Base-by-base conservation (phyloP, 306 rosid species). In the Rubus idaeus region DNA sequence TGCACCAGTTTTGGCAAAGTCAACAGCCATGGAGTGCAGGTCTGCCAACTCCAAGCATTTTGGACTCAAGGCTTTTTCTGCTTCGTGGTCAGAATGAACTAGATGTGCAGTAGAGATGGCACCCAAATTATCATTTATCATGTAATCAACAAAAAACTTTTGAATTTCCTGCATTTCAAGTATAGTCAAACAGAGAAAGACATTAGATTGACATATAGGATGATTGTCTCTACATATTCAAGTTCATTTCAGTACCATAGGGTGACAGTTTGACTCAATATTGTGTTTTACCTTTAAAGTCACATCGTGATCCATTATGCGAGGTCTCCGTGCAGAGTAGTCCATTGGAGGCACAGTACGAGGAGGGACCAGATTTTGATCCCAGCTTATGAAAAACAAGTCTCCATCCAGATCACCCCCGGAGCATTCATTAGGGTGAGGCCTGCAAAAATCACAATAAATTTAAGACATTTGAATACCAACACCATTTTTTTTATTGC, bases 361-460 rank as follows among this genome's bases (percentile, higher is more conserved):
- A 78, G 81, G 37, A 41, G 98, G 98, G 71, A 90, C 85, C 40
- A 94, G 84, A 86, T 68, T 84, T 68, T 72, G 55, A 62, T 92
- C 98, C 98, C 98, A 94, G 77, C 96, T 90, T 73, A 94, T 77
- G 85, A 92, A 94, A 85, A 71, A 94, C 75, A 88, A 87, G 83
- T 94, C 98, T 66, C 98, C 98, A 73, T 94, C 98, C 75, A 94
- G 97, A 83, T 94, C 98, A 41, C 96, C 98, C 5, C 98, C 98
- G 11, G 98, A 94, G 86, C 98, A 94, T 86, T 94, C 98, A 89
- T 89, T 94, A 42, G 97, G 93, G 83, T 94, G 98, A 74, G 98
- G 98, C 88, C 98, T 94, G 98, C 45, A 52, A 67, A 65, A 78
- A 65, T 66, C 47, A 78, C 52, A 5, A 12, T 5, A 62, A 18